Conservation (phyloP, 164 flowering plant species). For the Paratinospora sagittata region DNA sequence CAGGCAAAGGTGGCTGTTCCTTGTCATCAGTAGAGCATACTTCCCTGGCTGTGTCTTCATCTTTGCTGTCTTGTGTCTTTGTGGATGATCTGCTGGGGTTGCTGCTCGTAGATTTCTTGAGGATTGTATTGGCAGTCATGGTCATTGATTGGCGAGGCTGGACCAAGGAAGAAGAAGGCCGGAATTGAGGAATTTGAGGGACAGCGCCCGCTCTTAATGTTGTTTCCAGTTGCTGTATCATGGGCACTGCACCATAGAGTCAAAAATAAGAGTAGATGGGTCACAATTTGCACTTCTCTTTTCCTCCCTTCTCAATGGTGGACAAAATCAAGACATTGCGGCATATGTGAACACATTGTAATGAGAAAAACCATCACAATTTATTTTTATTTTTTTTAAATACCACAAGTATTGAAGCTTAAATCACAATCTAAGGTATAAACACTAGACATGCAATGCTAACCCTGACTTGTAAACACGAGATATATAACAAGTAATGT, state of each 20-base stretch:
- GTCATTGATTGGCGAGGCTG: constrained; percentile 15
- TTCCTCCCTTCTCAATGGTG: neutral
- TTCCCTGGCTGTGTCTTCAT: constrained; percentile 4
- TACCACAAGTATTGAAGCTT: neutral
- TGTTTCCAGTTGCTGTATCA: constrained; percentile 82
- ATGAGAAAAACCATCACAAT: neutral
- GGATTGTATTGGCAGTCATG: neutral
- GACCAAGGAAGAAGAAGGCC: constrained; percentile 35
- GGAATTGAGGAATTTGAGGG: constrained; percentile 85
- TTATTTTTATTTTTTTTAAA: no score
- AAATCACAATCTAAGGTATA: neutral
- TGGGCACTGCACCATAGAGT: constrained; percentile 61
- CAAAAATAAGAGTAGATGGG: neutral
- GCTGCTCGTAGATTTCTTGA: constrained; percentile 2
- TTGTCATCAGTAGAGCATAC: neutral
- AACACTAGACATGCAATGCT: no score
- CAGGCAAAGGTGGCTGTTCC: constrained; percentile 17
- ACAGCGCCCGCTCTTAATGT: constrained; percentile 72
- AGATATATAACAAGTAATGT: no score
- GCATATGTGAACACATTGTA: neutral
- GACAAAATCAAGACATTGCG: no score
- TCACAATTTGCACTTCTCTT: neutral
- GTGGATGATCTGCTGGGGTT: constrained; percentile 8
- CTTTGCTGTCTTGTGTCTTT: neutral
- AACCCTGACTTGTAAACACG: no score